Evolutionary conservation across 805 yeast species (phyloP).

Genomic region (Pichia eremophila): DNA sequence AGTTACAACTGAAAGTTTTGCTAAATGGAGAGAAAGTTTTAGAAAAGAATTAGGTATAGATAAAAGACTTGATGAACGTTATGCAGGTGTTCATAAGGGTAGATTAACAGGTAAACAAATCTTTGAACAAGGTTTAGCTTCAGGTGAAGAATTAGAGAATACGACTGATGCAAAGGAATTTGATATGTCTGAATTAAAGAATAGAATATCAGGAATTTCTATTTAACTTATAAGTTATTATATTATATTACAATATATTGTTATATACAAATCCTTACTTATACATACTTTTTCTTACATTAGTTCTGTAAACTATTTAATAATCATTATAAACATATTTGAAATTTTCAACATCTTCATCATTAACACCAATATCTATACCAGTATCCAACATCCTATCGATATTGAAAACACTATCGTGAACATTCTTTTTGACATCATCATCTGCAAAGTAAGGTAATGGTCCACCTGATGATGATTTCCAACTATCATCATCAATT

Average conservation of each 20-base stretch:
- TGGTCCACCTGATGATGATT: slow-evolving; percentile 4
- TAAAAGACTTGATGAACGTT: slow-evolving; percentile 42
- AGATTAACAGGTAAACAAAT: slow-evolving; percentile 82
- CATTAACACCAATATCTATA: background rate
- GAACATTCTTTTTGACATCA: background rate
- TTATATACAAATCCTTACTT: background rate
- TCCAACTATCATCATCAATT: background rate
- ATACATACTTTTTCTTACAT: background rate
- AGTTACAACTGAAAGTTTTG: slow-evolving; percentile 71
- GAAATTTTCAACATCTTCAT: background rate
- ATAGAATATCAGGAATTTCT: slow-evolving; percentile 9
- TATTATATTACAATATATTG: too few relatives aligned
- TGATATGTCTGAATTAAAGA: slow-evolving; percentile 10
- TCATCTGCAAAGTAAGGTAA: background rate
- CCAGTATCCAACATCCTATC: background rate
- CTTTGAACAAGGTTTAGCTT: slow-evolving; percentile 82
- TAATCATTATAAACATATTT: slow-evolving; percentile 3
- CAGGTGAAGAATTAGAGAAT: slow-evolving; percentile 47
- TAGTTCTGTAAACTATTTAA: background rate
- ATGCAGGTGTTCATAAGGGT: slow-evolving; percentile 54
- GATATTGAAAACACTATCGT: background rate
- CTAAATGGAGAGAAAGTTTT: slow-evolving; percentile 63
- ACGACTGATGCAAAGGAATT: slow-evolving; percentile 21
- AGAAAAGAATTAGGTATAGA: slow-evolving; percentile 67
- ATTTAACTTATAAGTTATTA: background rate